Evolutionary conservation across 164 flowering plant genomes (phyloP), one percentile per base, ranked within the genome.

Genomic region (Magnolia officinalis): DNA sequence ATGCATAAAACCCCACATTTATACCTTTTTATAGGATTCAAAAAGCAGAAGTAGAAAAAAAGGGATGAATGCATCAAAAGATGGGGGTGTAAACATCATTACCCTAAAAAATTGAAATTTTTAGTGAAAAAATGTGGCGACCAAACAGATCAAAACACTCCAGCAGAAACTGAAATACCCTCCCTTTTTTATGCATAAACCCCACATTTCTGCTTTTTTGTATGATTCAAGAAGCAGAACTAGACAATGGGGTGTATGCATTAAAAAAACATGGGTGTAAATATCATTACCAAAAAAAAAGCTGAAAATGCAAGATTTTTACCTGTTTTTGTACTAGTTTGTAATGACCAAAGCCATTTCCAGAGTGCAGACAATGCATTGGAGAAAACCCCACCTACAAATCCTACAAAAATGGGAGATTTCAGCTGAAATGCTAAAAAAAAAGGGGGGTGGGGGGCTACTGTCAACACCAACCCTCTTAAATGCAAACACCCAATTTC

Each of bases 341-440:
- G 88, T 72, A 95, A 81, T 23, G 98, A 93, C 90, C 89, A 88
- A 11, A 89, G 8, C 95, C 93, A 88, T 82, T 92, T 95, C 88
- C 90, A 82, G 31, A 88, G 77, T 78, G 76, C 83, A 74, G 97
- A 79, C 13, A 88, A 77, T 50, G 84, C 88, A 84, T 86, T 90
- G 61, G 98, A 88, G 79, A 90, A 67, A 77, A 90, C 78, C 84
- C 93, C 92, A 83, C 81, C 83, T n/a, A 93, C 89, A 82, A 95
- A 87, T 83, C 83, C 98, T 95, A 72, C 79, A 79, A n/a, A 71
- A 72, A 19, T 45, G 49, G 37, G 18, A 55, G 50, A 78, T 68
- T 31, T 61, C 9, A 13, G 29, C 72, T n/a, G 21, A 55, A 52
- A 72, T 26, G 29, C 6, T 37, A 58, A 9, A 37, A 16, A 51